phyloP scores from a whole-genome alignment of 768 basidiomycete genomes.

The Trametes cingulata region DNA sequence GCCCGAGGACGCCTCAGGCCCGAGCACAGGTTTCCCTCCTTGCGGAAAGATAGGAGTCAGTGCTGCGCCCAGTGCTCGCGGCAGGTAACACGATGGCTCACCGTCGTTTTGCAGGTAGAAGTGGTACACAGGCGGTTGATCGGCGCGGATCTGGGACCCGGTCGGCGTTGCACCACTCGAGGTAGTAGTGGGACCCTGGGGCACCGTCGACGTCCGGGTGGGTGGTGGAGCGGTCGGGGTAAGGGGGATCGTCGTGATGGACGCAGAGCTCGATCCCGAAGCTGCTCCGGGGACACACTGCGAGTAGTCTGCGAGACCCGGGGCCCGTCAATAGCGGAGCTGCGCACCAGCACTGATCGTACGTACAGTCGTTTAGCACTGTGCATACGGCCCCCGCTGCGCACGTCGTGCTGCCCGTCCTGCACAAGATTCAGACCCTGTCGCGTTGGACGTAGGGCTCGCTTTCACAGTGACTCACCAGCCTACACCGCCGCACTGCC shows the following conservation, averaged over 20 bases:
- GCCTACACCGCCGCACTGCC: conserved; percentile 32
- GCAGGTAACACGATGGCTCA: conserved; percentile 25
- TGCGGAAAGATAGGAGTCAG: conserved; percentile 7
- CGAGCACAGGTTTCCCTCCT: conserved; percentile 52
- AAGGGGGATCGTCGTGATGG: conserved; percentile 29
- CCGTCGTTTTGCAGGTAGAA: conserved; percentile 55
- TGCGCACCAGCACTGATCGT: not conserved
- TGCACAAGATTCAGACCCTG: conserved; percentile 10
- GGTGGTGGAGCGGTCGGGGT: conserved; percentile 31
- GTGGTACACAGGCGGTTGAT: conserved; percentile 54
- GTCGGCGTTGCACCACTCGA: conserved; percentile 31
- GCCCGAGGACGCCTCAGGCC: conserved; percentile 52
- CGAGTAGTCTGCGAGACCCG: conserved; percentile 44
- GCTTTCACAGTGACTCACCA: conserved; percentile 24
- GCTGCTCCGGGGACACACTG: conserved; percentile 49
- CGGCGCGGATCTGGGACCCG: conserved; percentile 53
- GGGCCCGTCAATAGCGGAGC: conserved; percentile 7
- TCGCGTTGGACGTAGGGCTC: not conserved
- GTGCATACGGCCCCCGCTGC: conserved; percentile 27
- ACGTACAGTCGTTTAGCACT: conserved; percentile 26
- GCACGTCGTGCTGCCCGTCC: conserved; percentile 28
- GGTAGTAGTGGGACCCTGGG: conserved; percentile 33
- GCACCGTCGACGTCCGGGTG: conserved; percentile 30
- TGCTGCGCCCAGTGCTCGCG: not conserved
- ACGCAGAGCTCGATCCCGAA: conserved; percentile 14